Evolutionary conservation across 1,284 basidiomycete species (phyloP).

Genomic region (Puccinia polysora): DNA sequence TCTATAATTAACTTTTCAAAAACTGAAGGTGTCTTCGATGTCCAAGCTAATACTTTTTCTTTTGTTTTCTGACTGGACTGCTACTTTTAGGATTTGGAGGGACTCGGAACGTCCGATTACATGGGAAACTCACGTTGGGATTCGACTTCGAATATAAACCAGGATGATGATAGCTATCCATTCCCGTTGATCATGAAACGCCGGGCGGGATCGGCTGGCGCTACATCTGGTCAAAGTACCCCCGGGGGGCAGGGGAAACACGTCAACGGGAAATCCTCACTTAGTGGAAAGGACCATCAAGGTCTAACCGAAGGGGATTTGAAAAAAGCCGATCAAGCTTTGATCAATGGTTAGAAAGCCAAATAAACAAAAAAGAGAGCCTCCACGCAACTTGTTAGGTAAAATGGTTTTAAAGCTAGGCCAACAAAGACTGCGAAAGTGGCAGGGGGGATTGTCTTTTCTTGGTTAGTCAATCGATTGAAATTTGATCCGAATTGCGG

Average conservation of each 20-base stretch:
- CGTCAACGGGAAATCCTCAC: slow-evolving; percentile 4
- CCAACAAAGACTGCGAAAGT: no score
- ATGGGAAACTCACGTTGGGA: slow-evolving; percentile 60
- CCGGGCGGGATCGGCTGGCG: slow-evolving; percentile 25
- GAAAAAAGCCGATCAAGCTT: slow-evolving; percentile 38
- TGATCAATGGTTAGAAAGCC: slow-evolving; percentile 16
- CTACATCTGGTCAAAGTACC: slow-evolving; percentile 37
- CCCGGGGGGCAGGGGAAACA: slow-evolving; percentile 17
- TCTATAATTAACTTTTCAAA: not conserved
- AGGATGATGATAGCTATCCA: slow-evolving; percentile 80
- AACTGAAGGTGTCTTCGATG: not conserved
- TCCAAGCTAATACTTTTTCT: not conserved
- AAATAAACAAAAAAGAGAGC: no score
- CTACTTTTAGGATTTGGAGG: slow-evolving; percentile 72
- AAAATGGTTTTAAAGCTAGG: no score
- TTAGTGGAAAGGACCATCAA: slow-evolving; percentile 21
- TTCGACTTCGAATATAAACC: slow-evolving; percentile 46
- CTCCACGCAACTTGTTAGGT: no score
- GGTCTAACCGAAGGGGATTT: slow-evolving; percentile 37
- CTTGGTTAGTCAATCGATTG: no score
- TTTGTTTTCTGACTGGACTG: slow-evolving; percentile 1
- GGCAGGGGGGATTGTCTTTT: no score
- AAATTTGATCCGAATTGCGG: no score
- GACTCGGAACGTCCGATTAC: slow-evolving; percentile 79
- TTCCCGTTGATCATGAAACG: slow-evolving; percentile 56